A percentile compares a stretch with the other conserved stretches of the same genome.
phyloP scores from a whole-genome alignment of 306 rosid species.

The Sophora flavescens region DNA sequence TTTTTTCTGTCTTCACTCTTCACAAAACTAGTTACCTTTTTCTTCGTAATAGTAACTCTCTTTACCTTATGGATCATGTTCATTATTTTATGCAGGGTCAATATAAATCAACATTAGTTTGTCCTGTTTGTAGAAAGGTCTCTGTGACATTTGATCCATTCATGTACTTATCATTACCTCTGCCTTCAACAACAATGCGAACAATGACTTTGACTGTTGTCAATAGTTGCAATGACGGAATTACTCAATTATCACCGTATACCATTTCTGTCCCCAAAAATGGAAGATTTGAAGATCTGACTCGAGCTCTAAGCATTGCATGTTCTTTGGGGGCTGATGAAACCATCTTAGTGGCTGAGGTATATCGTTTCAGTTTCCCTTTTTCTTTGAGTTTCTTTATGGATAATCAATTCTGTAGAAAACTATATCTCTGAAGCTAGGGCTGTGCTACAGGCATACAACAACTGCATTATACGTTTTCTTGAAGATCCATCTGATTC shows the following conservation, averaged over 20 bases:
- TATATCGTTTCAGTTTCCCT: conserved; percentile 45
- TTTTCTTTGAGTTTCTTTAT: conserved; percentile 32
- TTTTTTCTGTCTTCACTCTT: conserved; percentile 16
- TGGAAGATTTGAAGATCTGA: conserved; percentile 89
- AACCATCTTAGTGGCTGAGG: conserved; percentile 94
- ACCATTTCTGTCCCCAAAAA: conserved; percentile 84
- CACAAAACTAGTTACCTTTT: conserved; percentile 6
- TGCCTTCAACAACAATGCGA: conserved; percentile 92
- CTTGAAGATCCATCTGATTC: conserved; percentile 91
- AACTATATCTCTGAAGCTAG: conserved; percentile 54
- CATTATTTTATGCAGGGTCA: conserved; percentile 82
- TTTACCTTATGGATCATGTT: conserved; percentile 47
- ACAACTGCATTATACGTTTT: conserved; percentile 82
- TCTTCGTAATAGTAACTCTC: conserved; percentile 30
- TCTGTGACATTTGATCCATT: conserved; percentile 99
- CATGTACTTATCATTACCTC: conserved; percentile 96
- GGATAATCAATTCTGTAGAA: conserved; percentile 38
- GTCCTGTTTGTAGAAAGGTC: conserved; percentile 93
- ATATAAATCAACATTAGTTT: conserved; percentile 97
- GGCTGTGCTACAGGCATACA: conserved; percentile 78
- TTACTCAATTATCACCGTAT: conserved; percentile 58
- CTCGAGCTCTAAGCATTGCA: conserved; percentile 68
- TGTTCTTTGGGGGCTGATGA: conserved; percentile 79
- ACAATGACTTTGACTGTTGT: conserved; percentile 91
- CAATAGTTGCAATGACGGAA: conserved; percentile 64